Evolutionary conservation across 202 grass and related monocot genomes (phyloP).

Genomic region (Eragrostis tef): DNA sequence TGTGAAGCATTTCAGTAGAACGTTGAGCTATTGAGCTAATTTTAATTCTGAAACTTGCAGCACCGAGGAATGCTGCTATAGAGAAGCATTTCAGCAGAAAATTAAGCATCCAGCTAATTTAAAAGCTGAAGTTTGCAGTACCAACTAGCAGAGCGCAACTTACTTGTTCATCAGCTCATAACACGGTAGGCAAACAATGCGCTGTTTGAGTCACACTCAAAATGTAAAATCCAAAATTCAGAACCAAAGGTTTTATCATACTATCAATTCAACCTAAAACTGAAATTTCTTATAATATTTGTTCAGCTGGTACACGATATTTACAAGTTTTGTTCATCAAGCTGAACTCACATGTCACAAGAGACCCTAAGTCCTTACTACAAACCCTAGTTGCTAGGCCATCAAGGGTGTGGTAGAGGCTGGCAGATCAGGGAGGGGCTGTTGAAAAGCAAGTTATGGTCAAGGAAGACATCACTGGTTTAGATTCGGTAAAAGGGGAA

Average conservation of each 20-base stretch:
- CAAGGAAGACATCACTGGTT: neutral
- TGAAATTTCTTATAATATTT: neutral
- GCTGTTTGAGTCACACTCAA: neutral
- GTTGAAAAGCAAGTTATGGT: neutral
- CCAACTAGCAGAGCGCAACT: neutral
- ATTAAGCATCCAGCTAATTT: neutral
- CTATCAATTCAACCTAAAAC: neutral
- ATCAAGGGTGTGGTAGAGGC: neutral
- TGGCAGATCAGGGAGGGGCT: neutral
- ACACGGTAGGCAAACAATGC: neutral
- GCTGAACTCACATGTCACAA: neutral
- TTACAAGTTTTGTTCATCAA: neutral
- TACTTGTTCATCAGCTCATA: neutral
- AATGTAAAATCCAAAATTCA: neutral
- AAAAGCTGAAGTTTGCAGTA: too few species aligned
- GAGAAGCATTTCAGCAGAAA: neutral
- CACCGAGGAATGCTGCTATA: too few species aligned
- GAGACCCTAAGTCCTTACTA: neutral
- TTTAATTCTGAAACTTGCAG: neutral
- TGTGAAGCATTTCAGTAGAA: neutral
- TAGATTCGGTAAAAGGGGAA: neutral
- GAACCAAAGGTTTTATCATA: neutral
- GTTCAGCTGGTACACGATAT: neutral
- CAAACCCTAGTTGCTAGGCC: neutral
- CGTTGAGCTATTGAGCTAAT: neutral